Base-by-base conservation (phyloP, 2,329 filamentous ascomycete species). In the Clonostachys byssicola region DNA sequence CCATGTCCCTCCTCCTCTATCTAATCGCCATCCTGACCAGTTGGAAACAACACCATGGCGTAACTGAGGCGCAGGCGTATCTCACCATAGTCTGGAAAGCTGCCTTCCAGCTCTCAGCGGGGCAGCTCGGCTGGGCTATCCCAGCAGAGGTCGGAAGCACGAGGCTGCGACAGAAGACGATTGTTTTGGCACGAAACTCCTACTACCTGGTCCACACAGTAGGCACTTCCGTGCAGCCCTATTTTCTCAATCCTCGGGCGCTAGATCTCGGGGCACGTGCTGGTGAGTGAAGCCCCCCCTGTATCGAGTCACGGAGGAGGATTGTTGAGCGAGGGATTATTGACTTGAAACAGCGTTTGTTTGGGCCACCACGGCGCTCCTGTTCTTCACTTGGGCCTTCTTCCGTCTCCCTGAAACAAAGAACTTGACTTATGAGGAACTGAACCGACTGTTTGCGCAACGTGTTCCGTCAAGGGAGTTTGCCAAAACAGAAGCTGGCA, bases 21-120 rank as follows among this genome's bases (percentile, higher is more conserved):
- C 55, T 62, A 16, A 61, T 76, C 44, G 61, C 73, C 5, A 56
- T 69, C 20, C 33, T 59, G 61, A 16, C 60, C 60, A 52, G 30
- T 58, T 82, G 86, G 0, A 79, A 81, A 0, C 67, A 73, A 0
- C 55, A 65, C 1, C 73, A 64, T 35, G 53, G 52, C 4, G 47
- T 51, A 20, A 49, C 56, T 6, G 52, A 66, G 30, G 60, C 57
- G 1, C 64, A 69, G 48, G 64, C 64, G 0, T 52, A 59, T 4
- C 58, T 71, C 8, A 60, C 62, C 10, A 48, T 73, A 41, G 61
- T 68, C 41, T 73, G 68, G 67, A 62, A 66, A 4, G 59, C 62
- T 44, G 51, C 55, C 18, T 69, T 68, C 53, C 43, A 52, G 52
- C 42, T 52, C 18, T 34, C 34, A 18, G 33, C 51, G 35, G 66